These are phyloP conservation scores for Apophysomyces ossiformis DNA, from an alignment of 371 early-diverging fungal genomes.

Conservation along the genomic window DNA sequence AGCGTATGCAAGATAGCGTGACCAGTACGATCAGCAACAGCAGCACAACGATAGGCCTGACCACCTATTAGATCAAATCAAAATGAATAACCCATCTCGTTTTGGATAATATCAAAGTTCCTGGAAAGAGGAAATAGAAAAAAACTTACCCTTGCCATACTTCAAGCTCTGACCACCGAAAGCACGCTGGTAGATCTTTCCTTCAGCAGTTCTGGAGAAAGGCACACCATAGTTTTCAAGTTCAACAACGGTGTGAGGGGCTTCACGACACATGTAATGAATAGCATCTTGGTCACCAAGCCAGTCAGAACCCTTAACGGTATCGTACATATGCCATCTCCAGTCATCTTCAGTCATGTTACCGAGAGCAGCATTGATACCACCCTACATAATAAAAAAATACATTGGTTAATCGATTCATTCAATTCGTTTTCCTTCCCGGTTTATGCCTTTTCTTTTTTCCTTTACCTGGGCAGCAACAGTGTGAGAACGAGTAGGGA, in stretches of 20 bases:
- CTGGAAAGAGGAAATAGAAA: neutral
- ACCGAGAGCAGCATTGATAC: slow-evolving; percentile 98
- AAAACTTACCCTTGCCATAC: slow-evolving; percentile 82
- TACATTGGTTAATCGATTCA: neutral
- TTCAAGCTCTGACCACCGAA: slow-evolving; percentile 97
- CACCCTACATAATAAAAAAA: slow-evolving; percentile 68
- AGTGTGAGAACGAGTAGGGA: slow-evolving; percentile 98
- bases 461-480: slow-evolving; percentile 91
- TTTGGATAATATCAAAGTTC: neutral
- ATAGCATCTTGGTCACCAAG: slow-evolving; percentile 98
- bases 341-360: slow-evolving; percentile 99
- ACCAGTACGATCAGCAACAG: slow-evolving; percentile 99
- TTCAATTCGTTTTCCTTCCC: neutral
- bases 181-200: slow-evolving; percentile 98
- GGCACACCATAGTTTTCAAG: slow-evolving; percentile 98
- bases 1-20: slow-evolving; percentile 97
- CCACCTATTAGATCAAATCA: slow-evolving; percentile 66
- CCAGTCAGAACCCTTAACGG: slow-evolving; percentile 99
- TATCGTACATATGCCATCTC: slow-evolving; percentile 99
- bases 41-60: slow-evolving; percentile 97
- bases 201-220: slow-evolving; percentile 96
- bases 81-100: neutral
- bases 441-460: neutral
- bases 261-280: slow-evolving; percentile 98
- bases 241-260: slow-evolving; percentile 94